phyloP scores from a whole-genome alignment of 176 grass and related monocot genomes.

The Alloteropsis semialata region DNA sequence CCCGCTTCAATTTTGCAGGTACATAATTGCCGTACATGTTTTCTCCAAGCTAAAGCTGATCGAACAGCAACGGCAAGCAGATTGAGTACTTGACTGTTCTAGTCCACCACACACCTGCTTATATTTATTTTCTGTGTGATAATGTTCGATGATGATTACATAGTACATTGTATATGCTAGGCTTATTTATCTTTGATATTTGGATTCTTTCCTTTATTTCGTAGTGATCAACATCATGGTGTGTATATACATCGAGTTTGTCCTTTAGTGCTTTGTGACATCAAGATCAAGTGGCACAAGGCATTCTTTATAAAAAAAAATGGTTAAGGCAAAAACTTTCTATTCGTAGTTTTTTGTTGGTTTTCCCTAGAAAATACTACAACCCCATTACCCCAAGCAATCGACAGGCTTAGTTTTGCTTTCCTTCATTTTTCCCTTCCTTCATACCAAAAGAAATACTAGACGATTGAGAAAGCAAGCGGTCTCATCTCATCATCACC shows the following conservation, averaged over 20 bases:
- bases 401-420: background rate
- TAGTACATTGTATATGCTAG: background rate
- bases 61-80: background rate
- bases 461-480: background rate
- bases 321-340: background rate
- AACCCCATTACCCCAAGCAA: background rate
- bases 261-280: constrained; percentile 5
- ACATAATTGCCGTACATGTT: background rate
- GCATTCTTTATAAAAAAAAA: too few species aligned
- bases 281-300: background rate
- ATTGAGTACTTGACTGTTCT: background rate
- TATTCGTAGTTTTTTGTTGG: background rate
- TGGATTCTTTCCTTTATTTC: background rate
- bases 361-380: background rate
- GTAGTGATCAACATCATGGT: constrained; percentile 27
- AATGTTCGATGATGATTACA: background rate
- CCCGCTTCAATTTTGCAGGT: too few species aligned
- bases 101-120: background rate
- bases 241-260: background rate
- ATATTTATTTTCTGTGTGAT: background rate
- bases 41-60: constrained; percentile 13
- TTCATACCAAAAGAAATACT: background rate
- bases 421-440: background rate
- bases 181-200: background rate
- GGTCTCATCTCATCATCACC: constrained; percentile 14